Conservation (phyloP, 108 stramenopile genomes). For the Poteriospumella lacustris region DNA sequence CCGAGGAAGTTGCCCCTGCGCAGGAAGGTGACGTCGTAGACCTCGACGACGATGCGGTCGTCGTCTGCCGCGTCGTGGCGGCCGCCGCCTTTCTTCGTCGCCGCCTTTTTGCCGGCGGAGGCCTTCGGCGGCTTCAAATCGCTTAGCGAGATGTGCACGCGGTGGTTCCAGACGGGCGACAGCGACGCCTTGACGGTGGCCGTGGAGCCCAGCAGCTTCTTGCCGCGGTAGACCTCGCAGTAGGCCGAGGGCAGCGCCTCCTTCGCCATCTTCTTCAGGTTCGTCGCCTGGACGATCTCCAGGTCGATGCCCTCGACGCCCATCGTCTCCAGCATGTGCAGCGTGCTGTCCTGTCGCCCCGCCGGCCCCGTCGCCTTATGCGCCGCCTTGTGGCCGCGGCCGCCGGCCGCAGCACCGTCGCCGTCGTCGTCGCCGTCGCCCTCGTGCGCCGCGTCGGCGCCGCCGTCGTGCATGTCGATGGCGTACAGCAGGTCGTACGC, state of each 20-base stretch:
- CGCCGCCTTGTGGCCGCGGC: no score
- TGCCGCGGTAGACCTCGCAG: not conserved
- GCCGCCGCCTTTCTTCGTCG: no score
- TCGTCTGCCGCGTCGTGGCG: no score
- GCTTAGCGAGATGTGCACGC: not conserved
- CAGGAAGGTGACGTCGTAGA: not conserved
- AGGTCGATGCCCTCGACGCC: not conserved
- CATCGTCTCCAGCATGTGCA: not conserved
- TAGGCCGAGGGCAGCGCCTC: not conserved
- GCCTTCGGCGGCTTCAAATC: not conserved
- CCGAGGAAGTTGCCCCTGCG: not conserved
- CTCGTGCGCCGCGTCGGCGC: no score
- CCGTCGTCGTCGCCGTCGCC: no score
- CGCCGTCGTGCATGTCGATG: no score
- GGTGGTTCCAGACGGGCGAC: not conserved
- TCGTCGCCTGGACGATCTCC: no score
- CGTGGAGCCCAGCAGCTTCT: not conserved
- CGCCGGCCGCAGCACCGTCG: no score
- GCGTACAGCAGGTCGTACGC: no score
- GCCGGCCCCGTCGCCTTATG: no score
- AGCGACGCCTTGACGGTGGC: not conserved
- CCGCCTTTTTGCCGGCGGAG: not conserved
- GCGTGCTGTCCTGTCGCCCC: no score
- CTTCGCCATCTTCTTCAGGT: not conserved
- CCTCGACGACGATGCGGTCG: no score